Base-by-base conservation (phyloP, 2,329 filamentous ascomycete species). In the Alternaria longipes region DNA sequence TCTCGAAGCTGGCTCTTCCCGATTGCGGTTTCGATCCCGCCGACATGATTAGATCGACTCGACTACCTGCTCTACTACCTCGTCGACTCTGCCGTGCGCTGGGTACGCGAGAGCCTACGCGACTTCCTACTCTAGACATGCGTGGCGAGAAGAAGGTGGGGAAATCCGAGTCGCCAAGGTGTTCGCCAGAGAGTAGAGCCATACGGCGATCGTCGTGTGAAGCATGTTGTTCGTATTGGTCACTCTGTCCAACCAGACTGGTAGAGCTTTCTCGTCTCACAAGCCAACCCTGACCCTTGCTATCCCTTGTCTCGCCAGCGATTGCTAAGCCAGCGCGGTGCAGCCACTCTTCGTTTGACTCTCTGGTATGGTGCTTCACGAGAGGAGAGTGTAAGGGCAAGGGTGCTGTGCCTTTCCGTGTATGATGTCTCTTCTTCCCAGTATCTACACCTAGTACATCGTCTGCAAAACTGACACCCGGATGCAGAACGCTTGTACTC, bases 261-360 rank as follows among this genome's bases (percentile, higher is more conserved):
- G 86, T 88, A 1, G 83, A 84, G 62, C 83, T 86, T 63, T 86
- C 84, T 26, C 85, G 80, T 53, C 86, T 83, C 3, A 81, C 79
- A 3, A 89, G 80, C 87, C 87, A 89, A 56, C 83, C 84, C 69
- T 89, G 86, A n/a, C 87, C 87, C 66, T 89, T 89, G 59, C 83
- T 83, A 66, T 89, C 86, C 38, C 86, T 80, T 5, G 86, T 83
- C 20, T 86, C 82, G 5, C 84, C 83, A 2, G 86, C 84, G 5
- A 89, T 83, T 0, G 84, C 83, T 8, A 86, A 80, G 3, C 86
- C 86, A 0, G 87, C 84, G 54, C 87, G 84, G 45, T 87, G 82
- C 55, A 89, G 79, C 87, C 87, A 89, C 71, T 86, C 85, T 51
- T 86, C 81, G 53, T 67, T 69, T 2, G 67, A 45, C 24, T 77